Percentiles rank a stretch among this genome's conserved stretches.
phyloP scores from a whole-genome alignment of 305 asterid genomes.

The Fraxinus velutina region DNA sequence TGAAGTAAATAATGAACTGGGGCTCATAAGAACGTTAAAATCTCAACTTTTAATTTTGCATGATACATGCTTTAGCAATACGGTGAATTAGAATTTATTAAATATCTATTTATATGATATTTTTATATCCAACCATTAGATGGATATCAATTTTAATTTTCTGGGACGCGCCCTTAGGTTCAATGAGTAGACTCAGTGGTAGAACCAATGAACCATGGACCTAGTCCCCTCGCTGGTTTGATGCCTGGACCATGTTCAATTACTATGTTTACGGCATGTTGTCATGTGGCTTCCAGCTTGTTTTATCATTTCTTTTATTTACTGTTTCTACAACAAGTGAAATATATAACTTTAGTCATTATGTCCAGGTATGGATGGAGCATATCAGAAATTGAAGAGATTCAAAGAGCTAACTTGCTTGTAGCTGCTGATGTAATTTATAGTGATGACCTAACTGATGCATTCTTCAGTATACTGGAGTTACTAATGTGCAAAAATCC shows the following conservation, averaged over 20 bases:
- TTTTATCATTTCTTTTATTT: background rate
- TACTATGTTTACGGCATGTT: background rate
- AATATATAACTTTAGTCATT: background rate
- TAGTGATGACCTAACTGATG: slow-evolving; percentile 71
- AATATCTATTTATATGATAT: background rate
- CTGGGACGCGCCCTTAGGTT: background rate
- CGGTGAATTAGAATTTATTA: background rate
- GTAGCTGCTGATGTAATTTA: slow-evolving; percentile 95
- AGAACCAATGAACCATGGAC: background rate
- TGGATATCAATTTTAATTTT: background rate
- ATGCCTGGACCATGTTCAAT: background rate
- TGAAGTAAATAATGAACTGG: background rate
- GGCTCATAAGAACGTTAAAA: background rate
- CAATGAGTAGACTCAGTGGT: background rate
- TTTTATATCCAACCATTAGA: no score
- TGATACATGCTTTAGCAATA: background rate
- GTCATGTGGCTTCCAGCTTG: background rate
- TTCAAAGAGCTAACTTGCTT: slow-evolving; percentile 64
- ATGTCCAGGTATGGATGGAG: slow-evolving; percentile 64
- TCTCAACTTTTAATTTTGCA: background rate
- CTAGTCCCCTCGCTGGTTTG: background rate
- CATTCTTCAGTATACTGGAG: slow-evolving; percentile 56
- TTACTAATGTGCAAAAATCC: slow-evolving; percentile 52
- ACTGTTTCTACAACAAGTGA: background rate
- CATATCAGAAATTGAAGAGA: slow-evolving; percentile 60